Evolutionary conservation across 148 eudicot genomes (phyloP).

Genomic region (Nepenthes mirabilis): DNA sequence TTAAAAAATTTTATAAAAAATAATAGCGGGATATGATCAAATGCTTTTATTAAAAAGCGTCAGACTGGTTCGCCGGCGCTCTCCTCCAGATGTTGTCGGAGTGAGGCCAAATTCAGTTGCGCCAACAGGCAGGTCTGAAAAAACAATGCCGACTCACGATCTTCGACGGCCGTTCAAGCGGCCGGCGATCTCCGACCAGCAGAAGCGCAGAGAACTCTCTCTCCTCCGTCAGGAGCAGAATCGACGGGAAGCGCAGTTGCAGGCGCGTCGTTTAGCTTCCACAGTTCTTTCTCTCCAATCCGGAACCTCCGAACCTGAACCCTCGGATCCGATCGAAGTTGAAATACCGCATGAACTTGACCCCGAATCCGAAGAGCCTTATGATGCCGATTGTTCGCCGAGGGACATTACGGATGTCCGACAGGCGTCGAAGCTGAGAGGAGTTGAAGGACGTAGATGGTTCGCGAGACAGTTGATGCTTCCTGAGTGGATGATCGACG

Average conservation of each 20-base stretch:
- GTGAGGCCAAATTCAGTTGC: too few relatives aligned
- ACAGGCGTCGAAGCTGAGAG: conserved; percentile 53
- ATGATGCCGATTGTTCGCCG: conserved; percentile 1
- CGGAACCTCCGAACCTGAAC: background rate
- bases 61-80: too few relatives aligned
- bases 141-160: conserved; percentile 62
- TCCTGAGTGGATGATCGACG: conserved; percentile 98
- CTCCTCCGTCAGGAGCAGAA: conserved; percentile 68
- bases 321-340: conserved; percentile 9
- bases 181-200: conserved; percentile 76
- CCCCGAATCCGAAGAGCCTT: conserved; percentile 8
- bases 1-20: too few relatives aligned
- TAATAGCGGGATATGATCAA: too few relatives aligned
- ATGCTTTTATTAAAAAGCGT: too few relatives aligned
- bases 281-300: conserved; percentile 44
- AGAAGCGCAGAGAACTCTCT: conserved; percentile 68
- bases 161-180: conserved; percentile 82
- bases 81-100: too few relatives aligned
- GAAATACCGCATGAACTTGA: conserved; percentile 10
- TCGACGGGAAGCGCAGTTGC: conserved; percentile 71
- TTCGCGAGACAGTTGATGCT: conserved; percentile 87
- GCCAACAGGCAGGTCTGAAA: too few relatives aligned
- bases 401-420: conserved; percentile 44
- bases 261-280: conserved; percentile 74
- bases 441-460: conserved; percentile 61